Conservation (phyloP, 2,329 filamentous ascomycete species). For the Fusarium sp. region DNA sequence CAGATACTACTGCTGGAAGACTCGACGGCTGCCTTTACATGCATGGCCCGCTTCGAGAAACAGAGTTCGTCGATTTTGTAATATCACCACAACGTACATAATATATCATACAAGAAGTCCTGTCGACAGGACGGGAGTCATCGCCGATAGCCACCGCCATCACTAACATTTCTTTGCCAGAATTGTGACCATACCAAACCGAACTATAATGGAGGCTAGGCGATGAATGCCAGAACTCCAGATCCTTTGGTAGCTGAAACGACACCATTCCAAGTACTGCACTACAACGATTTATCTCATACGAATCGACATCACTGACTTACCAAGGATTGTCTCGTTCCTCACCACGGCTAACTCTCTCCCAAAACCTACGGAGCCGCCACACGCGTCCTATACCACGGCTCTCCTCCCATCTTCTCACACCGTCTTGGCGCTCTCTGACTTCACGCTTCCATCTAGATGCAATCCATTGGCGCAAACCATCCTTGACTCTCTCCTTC, state of each 20-base stretch:
- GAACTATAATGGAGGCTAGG: not conserved
- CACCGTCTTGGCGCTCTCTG: slow-evolving; percentile 59
- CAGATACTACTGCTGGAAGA: not conserved
- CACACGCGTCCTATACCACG: slow-evolving; percentile 68
- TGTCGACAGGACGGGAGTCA: slow-evolving; percentile 7
- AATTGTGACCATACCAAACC: slow-evolving; percentile 10
- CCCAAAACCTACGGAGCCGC: slow-evolving; percentile 74
- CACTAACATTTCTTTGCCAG: not conserved
- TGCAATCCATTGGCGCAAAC: slow-evolving; percentile 72
- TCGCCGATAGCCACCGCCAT: not conserved
- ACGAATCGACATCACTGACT: slow-evolving; percentile 20
- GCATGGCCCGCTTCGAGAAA: not conserved
- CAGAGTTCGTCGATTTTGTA: slow-evolving; percentile 32
- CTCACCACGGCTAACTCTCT: slow-evolving; percentile 63
- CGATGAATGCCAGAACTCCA: not conserved
- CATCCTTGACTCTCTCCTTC: slow-evolving; percentile 74
- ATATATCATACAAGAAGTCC: slow-evolving; percentile 41
- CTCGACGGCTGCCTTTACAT: not conserved
- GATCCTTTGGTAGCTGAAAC: not conserved
- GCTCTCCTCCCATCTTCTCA: slow-evolving; percentile 61
- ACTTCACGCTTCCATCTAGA: slow-evolving; percentile 67
- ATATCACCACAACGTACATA: slow-evolving; percentile 42
- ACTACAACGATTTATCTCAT: slow-evolving; percentile 2
- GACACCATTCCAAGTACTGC: not conserved
- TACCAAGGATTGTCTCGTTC: slow-evolving; percentile 27